These are phyloP conservation scores for Saccharomyces pastorianus DNA, from an alignment of 1,139 yeast genomes.

Conservation along the genomic window DNA sequence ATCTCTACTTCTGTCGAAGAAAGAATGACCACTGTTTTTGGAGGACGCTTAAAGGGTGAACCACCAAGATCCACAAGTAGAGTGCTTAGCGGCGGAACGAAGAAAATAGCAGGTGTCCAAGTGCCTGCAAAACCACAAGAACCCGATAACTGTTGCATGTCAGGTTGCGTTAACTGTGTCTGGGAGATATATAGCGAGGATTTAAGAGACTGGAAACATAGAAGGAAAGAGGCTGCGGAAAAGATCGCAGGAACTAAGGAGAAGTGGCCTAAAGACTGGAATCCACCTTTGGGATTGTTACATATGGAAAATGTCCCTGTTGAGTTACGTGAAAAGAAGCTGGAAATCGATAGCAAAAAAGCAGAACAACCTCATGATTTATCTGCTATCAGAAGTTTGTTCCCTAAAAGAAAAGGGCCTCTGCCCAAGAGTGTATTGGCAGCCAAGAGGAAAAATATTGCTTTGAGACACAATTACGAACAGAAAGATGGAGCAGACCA, in stretches of 20 bases:
- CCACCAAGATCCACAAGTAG: constrained; percentile 46
- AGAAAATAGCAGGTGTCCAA: constrained; percentile 57
- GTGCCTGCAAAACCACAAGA: constrained; percentile 79
- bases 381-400: constrained; percentile 22
- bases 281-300: constrained; percentile 53
- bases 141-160: constrained; percentile 96
- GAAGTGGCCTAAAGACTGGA: constrained; percentile 74
- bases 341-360: constrained; percentile 17
- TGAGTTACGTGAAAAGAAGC: constrained; percentile 20
- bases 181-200: constrained; percentile 93
- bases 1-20: constrained; percentile 40
- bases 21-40: constrained; percentile 46
- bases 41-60: constrained; percentile 52
- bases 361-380: constrained; percentile 18
- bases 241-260: constrained; percentile 43
- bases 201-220: constrained; percentile 65
- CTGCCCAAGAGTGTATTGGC: constrained; percentile 31
- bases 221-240: constrained; percentile 55
- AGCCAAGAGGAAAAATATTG: constrained; percentile 19
- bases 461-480: constrained; percentile 7
- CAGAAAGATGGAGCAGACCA: constrained; percentile 8
- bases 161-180: constrained; percentile 93
- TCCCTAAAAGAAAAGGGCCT: constrained; percentile 29
- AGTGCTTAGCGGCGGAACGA: constrained; percentile 35
- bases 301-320: constrained; percentile 36